Evolutionary conservation across 169 alveolate species (phyloP).

Genomic region (Plasmodium vivax): DNA sequence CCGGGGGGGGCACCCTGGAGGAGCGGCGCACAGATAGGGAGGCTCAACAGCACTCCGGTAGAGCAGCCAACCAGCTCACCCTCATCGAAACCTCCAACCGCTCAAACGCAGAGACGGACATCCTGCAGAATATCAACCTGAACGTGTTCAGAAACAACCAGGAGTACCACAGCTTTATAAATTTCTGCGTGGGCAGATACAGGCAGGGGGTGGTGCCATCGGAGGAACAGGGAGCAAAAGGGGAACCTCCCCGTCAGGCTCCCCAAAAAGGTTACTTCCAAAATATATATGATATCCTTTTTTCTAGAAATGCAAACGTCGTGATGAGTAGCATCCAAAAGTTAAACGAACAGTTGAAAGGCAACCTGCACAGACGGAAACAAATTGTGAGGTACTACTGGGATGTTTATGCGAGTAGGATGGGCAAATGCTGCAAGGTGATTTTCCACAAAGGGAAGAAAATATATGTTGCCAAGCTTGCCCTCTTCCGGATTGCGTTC

Average conservation of each 20-base stretch:
- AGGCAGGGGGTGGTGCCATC: background rate
- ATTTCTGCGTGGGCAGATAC: conserved; percentile 48
- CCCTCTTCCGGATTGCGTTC: conserved; percentile 8
- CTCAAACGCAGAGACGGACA: background rate
- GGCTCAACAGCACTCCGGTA: no score
- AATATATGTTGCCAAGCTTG: conserved; percentile 13
- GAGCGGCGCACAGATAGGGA: no score
- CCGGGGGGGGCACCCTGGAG: background rate
- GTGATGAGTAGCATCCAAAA: conserved; percentile 23
- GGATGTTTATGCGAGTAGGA: conserved; percentile 30
- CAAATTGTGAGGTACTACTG: conserved; percentile 47
- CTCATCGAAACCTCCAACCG: background rate
- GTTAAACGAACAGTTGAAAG: conserved; percentile 28
- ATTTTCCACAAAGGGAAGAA: conserved; percentile 23
- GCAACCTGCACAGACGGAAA: background rate
- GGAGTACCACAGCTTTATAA: conserved; percentile 59
- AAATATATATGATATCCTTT: conserved; percentile 61
- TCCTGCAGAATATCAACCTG: conserved; percentile 37
- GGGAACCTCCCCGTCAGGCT: background rate
- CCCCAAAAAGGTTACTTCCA: background rate
- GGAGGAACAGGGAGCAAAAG: background rate
- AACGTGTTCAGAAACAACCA: conserved; percentile 48
- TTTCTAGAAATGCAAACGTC: conserved; percentile 33
- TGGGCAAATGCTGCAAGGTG: conserved; percentile 27
- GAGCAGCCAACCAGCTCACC: background rate